Percentiles rank a stretch among this genome's conserved stretches.
phyloP scores from a whole-genome alignment of 164 flowering plant species.

The Amborella trichopoda region DNA sequence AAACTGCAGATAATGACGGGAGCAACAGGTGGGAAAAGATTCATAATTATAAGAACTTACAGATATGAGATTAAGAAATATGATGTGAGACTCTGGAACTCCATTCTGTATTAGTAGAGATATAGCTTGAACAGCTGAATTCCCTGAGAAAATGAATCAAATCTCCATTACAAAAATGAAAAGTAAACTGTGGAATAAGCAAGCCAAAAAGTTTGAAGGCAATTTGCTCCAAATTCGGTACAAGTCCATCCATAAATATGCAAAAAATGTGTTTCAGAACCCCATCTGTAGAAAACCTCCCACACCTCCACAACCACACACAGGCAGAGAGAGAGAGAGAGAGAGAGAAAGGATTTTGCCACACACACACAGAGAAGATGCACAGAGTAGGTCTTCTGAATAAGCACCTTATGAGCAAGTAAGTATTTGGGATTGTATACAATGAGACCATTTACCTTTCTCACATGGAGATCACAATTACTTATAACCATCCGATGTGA shows the following conservation, averaged over 20 bases:
- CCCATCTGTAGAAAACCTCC: not conserved
- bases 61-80: slow-evolving; percentile 95
- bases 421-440: too few species aligned
- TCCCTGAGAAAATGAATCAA: slow-evolving; percentile 36
- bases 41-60: slow-evolving; percentile 54
- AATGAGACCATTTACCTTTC: too few species aligned
- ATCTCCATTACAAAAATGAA: not conserved
- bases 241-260: not conserved
- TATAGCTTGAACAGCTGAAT: slow-evolving; percentile 93
- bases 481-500: too few species aligned
- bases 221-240: too few species aligned
- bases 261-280: not conserved
- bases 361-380: too few species aligned
- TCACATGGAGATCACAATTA: too few species aligned
- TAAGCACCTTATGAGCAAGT: too few species aligned
- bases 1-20: too few species aligned
- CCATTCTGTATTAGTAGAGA: slow-evolving; percentile 75
- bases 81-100: slow-evolving; percentile 86
- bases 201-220: not conserved
- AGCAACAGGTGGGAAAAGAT: too few species aligned
- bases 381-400: too few species aligned
- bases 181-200: not conserved
- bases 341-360: too few species aligned
- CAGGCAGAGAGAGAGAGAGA: not conserved
- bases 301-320: not conserved